Percentiles rank a stretch among this genome's conserved stretches.
These are phyloP conservation scores for Chamaecrista fasciculata DNA, from an alignment of 306 rosid genomes.

Conservation along the genomic window DNA sequence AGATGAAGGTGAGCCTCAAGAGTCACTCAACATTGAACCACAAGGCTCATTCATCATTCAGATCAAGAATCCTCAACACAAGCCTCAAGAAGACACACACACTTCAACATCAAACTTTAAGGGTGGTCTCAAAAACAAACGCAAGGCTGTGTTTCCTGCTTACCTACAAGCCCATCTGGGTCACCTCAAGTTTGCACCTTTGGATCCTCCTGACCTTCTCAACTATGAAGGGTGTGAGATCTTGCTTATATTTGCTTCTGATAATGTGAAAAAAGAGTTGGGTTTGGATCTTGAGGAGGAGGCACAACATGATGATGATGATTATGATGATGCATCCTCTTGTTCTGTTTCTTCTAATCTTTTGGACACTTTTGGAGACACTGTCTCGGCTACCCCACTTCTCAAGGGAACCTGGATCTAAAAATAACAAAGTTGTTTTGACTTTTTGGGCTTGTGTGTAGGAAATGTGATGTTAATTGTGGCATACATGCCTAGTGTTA, in stretches of 20 bases:
- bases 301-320: too few species aligned
- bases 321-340: constrained; percentile 33
- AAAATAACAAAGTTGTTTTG: background rate
- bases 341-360: too few species aligned
- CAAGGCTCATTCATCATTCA: constrained; percentile 55
- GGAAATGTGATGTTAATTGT: too few species aligned
- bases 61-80: constrained; percentile 64
- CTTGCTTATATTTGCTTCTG: constrained; percentile 58
- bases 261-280: constrained; percentile 50
- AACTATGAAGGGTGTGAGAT: constrained; percentile 69
- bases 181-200: constrained; percentile 16
- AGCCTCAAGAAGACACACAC: too few species aligned
- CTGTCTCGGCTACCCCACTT: constrained; percentile 37
- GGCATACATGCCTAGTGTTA: too few species aligned
- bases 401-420: constrained; percentile 57
- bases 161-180: constrained; percentile 54
- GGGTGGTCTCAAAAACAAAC: constrained; percentile 43
- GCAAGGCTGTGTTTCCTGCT: constrained; percentile 51
- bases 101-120: background rate
- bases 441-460: too few species aligned
- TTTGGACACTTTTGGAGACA: constrained; percentile 51
- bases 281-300: constrained; percentile 42
- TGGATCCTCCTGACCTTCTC: constrained; percentile 54
- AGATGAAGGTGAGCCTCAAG: constrained; percentile 44
- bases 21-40: constrained; percentile 45